Conservation (phyloP, 78 protist species). For the Dictyostelium discoideum region DNA sequence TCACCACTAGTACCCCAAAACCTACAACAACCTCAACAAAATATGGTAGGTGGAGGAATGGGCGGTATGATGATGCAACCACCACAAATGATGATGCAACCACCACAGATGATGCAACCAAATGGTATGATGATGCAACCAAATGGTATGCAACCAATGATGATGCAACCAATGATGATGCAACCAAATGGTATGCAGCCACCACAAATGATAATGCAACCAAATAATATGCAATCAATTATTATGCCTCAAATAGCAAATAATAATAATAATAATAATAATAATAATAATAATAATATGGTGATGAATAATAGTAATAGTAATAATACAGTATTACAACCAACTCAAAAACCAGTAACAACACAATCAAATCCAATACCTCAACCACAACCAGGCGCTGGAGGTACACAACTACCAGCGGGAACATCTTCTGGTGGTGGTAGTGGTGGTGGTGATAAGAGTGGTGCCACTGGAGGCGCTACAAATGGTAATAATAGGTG, state of each 20-base stretch:
- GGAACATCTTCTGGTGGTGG: background rate
- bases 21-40: background rate
- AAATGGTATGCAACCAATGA: slow-evolving; percentile 24
- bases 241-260: background rate
- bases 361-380: background rate
- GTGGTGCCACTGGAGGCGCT: background rate
- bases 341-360: background rate
- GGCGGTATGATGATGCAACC: slow-evolving; percentile 32
- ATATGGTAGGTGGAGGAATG: background rate
- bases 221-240: background rate
- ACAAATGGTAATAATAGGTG: slow-evolving; percentile 48
- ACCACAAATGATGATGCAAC: slow-evolving; percentile 1
- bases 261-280: background rate
- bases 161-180: slow-evolving; percentile 37
- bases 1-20: slow-evolving; percentile 36
- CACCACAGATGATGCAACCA: slow-evolving; percentile 2
- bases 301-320: background rate
- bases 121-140: slow-evolving; percentile 37
- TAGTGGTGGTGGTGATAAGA: background rate
- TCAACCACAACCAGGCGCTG: background rate
- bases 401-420: background rate
- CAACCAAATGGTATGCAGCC: background rate
- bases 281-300: background rate
- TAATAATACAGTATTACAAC: background rate
- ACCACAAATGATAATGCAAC: slow-evolving; percentile 24